These are phyloP conservation scores for Plectranthus barbatus DNA, from an alignment of 257 asterid species.

Conservation along the genomic window DNA sequence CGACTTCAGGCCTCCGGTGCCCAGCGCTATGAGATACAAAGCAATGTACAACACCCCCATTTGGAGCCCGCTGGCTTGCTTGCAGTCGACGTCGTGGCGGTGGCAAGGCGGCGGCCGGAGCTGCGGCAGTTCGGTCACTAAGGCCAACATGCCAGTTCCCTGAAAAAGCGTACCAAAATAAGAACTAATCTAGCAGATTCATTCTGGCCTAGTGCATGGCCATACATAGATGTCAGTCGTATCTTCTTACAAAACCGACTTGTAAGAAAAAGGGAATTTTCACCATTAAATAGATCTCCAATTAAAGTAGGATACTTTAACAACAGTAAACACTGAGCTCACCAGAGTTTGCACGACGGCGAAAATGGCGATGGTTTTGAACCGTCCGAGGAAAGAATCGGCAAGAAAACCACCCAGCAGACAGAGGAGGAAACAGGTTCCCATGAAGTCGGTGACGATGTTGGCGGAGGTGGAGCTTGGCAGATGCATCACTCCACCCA, in stretches of 20 bases:
- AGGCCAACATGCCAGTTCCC: conserved; percentile 77
- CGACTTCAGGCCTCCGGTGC: conserved; percentile 94
- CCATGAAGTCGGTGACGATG: conserved; percentile 86
- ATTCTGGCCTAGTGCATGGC: too few relatives aligned
- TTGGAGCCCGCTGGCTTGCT: conserved; percentile 57
- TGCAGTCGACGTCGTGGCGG: conserved; percentile 24
- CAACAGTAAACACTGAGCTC: not conserved
- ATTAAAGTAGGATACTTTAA: too few relatives aligned
- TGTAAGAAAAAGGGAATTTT: too few relatives aligned
- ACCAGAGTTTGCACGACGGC: conserved; percentile 56
- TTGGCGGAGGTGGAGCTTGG: conserved; percentile 69
- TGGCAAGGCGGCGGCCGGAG: conserved; percentile 71
- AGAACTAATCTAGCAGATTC: too few relatives aligned
- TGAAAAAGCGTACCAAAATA: not conserved
- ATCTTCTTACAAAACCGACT: too few relatives aligned
- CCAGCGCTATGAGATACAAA: conserved; percentile 67
- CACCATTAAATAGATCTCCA: too few relatives aligned
- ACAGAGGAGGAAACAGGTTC: conserved; percentile 79
- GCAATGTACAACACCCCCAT: conserved; percentile 73
- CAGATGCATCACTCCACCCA: conserved; percentile 66
- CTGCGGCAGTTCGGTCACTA: conserved; percentile 47
- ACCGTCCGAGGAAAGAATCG: conserved; percentile 85
- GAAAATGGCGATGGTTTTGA: conserved; percentile 67
- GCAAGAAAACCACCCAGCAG: conserved; percentile 88
- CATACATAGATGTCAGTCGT: too few relatives aligned